These are phyloP conservation scores for Fusarium brachygibbosum DNA, from an alignment of 2,329 filamentous ascomycete species.

Conservation along the genomic window DNA sequence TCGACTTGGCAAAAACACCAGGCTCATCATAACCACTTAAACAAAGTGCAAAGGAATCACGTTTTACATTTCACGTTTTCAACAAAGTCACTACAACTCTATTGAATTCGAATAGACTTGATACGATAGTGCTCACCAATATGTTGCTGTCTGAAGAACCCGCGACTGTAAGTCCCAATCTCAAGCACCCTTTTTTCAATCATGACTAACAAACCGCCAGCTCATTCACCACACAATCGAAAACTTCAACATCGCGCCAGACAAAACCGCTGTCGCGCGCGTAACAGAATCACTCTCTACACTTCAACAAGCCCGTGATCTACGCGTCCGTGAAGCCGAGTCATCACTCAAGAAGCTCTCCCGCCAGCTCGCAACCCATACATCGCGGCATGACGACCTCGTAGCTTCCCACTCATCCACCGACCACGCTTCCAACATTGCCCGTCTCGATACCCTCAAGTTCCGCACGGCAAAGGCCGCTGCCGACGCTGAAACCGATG, in stretches of 20 bases:
- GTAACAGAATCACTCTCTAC: conserved; percentile 86
- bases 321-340: conserved; percentile 80
- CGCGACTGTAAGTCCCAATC: conserved; percentile 73
- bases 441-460: conserved; percentile 90
- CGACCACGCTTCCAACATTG: conserved; percentile 85
- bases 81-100: not conserved
- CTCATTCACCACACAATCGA: conserved; percentile 91
- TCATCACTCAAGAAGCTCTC: conserved; percentile 77
- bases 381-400: conserved; percentile 82
- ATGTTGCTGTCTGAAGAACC: conserved; percentile 98
- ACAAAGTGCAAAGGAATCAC: conserved; percentile 1
- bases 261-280: conserved; percentile 86
- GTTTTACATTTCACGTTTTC: not conserved
- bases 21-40: conserved; percentile 11
- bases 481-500: conserved; percentile 90
- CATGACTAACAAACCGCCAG: conserved; percentile 58
- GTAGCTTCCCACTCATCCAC: conserved; percentile 80
- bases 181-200: not conserved
- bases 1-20: conserved; percentile 21
- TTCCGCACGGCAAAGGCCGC: conserved; percentile 95
- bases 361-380: conserved; percentile 80
- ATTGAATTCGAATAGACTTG: not conserved
- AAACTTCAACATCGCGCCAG: conserved; percentile 94
- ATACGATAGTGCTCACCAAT: conserved; percentile 55
- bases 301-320: conserved; percentile 85